Evolutionary conservation across 805 yeast species (phyloP), one percentile per base, ranked within the genome.

Genomic region (Spathaspora gorwiae): DNA sequence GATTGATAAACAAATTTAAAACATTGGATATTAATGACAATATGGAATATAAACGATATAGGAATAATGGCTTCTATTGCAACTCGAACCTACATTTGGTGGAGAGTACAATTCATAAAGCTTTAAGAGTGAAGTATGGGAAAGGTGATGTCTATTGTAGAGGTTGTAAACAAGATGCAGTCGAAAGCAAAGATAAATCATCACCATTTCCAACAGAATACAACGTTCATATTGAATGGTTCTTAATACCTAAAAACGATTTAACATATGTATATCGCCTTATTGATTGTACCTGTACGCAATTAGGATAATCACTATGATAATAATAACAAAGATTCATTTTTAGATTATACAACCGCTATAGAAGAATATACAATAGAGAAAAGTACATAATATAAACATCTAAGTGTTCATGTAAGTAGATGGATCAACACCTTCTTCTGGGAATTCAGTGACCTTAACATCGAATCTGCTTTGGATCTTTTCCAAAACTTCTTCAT

Each of bases 391-490:
- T 9, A 10, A 15, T 19, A 19, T 19, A 11, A 3, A 29, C 9
- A 29, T 30, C 64, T 74, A 90, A 56, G 95, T 86, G 82, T 92
- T 92, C 96, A 94, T 90, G 76, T 92, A 92, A 59, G 97, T 90
- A 46, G 96, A 83, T 57, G 97, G 90, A 68, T 94, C 99, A 60
- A 92, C 89, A 70, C 98, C 97, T 66, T 88, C 98, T 63, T 85
- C 97, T 50, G 99, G 98, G 83, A 88, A 90, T 61, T 87, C 95
- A 49, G 90, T 77, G 62, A 92, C 83, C 74, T 90, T 88, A 56
- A 94, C 98, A 68, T 92, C 97, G 71, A 94, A 94, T 74, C 98
- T 84, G 57, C 88, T 95, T 77, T 94, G 99, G 65, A 94, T 94
- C 73, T 89, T 85, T 61, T 79, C 86, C 68, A 94, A 78, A 37